Evolutionary conservation across 164 flowering plant species (phyloP).

Genomic region (Echeveria elegans): DNA sequence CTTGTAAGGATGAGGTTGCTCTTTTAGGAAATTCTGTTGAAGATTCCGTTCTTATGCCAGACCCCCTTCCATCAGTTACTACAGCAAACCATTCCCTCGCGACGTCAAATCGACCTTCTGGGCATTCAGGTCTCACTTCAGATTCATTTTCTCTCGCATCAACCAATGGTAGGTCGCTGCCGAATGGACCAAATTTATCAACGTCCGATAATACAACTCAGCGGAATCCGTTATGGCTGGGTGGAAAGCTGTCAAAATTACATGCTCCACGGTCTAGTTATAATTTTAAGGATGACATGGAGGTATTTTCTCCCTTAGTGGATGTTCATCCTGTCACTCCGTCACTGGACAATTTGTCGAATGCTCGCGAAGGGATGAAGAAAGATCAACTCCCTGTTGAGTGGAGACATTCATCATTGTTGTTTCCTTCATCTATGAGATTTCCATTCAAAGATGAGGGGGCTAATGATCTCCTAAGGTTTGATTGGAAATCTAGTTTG

Average conservation of each 20-base stretch:
- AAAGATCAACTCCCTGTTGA: constrained; percentile 45
- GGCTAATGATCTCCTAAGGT: constrained; percentile 42
- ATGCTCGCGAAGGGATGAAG: constrained; percentile 41
- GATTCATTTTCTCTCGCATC: constrained; percentile 39
- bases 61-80: constrained; percentile 80
- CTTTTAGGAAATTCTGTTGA: constrained; percentile 83
- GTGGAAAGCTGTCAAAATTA: constrained; percentile 58
- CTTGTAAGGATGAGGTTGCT: constrained; percentile 66
- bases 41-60: constrained; percentile 95
- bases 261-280: constrained; percentile 55
- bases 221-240: constrained; percentile 44
- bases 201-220: constrained; percentile 67
- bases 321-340: constrained; percentile 93
- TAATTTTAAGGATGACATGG: constrained; percentile 92
- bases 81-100: constrained; percentile 43
- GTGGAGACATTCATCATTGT: constrained; percentile 38
- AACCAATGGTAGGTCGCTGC: constrained; percentile 25
- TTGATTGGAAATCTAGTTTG: constrained; percentile 71
- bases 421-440: constrained; percentile 56
- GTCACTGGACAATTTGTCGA: constrained; percentile 65
- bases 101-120: constrained; percentile 30
- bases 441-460: constrained; percentile 53
- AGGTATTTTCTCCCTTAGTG: constrained; percentile 91
- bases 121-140: constrained; percentile 29
- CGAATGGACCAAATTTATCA: constrained; percentile 29